phyloP scores from a whole-genome alignment of 352 stramenopile species.

The Hyaloperonospora arabidopsidis region DNA sequence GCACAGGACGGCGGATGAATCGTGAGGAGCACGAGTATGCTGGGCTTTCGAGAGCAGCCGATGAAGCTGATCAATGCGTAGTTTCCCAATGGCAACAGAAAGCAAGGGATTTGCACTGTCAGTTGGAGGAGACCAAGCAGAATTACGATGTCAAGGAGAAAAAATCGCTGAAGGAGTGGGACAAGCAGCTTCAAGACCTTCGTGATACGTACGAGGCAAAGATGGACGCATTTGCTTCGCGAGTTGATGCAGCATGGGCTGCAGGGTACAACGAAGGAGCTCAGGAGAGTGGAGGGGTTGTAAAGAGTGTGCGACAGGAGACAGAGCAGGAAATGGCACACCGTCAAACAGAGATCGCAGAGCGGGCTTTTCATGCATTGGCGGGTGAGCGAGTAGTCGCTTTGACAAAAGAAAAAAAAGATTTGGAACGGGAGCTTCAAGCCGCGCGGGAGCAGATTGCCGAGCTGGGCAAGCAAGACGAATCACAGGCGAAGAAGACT shows the following conservation, averaged over 20 bases:
- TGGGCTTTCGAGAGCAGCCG: conserved; percentile 33
- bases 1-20: too few relatives aligned
- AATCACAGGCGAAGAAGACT: not conserved
- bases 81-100: conserved; percentile 66
- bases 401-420: conserved; percentile 26
- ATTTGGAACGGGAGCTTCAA: conserved; percentile 24
- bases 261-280: conserved; percentile 70
- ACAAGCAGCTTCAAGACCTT: conserved; percentile 53
- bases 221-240: conserved; percentile 60
- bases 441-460: conserved; percentile 10
- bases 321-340: conserved; percentile 36
- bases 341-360: conserved; percentile 22
- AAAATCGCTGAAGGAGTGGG: conserved; percentile 37
- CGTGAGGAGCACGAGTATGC: conserved; percentile 33
- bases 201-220: conserved; percentile 68
- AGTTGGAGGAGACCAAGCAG: conserved; percentile 36
- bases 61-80: conserved; percentile 36
- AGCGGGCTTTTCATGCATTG: not conserved
- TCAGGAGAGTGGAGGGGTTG: conserved; percentile 62
- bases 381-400: conserved; percentile 8
- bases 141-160: conserved; percentile 43
- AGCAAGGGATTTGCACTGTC: conserved; percentile 49
- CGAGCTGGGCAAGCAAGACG: conserved; percentile 22
- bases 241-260: conserved; percentile 66
- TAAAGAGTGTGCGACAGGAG: conserved; percentile 47